phyloP scores from a whole-genome alignment of 495 filamentous ascomycete species.

The Penicillium egyptiacum region DNA sequence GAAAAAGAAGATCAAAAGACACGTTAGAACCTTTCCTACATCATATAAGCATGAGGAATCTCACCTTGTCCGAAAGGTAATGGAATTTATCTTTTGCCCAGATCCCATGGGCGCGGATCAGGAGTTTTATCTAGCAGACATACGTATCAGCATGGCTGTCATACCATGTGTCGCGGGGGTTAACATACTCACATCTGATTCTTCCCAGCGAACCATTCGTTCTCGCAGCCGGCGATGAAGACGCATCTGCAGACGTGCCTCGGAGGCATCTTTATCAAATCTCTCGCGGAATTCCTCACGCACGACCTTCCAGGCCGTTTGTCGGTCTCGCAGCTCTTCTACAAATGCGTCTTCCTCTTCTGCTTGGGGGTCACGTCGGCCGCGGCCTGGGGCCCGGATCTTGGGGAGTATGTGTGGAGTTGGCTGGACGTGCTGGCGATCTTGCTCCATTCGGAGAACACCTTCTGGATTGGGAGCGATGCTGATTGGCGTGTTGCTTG shows the following conservation, averaged over 20 bases:
- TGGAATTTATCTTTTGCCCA: slow-evolving; percentile 54
- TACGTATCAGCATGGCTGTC: background rate
- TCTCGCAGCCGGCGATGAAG: slow-evolving; percentile 65
- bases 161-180: slow-evolving; percentile 5
- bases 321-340: slow-evolving; percentile 65
- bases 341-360: slow-evolving; percentile 70
- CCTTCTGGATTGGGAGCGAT: slow-evolving; percentile 46
- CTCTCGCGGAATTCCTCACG: slow-evolving; percentile 61
- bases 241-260: slow-evolving; percentile 73
- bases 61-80: slow-evolving; percentile 53
- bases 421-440: slow-evolving; percentile 31
- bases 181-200: slow-evolving; percentile 61
- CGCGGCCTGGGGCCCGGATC: slow-evolving; percentile 42
- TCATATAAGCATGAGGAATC: background rate
- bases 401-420: slow-evolving; percentile 32
- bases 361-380: slow-evolving; percentile 47
- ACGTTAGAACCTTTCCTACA: background rate
- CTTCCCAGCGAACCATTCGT: slow-evolving; percentile 61
- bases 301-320: slow-evolving; percentile 68
- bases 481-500: slow-evolving; percentile 37
- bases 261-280: slow-evolving; percentile 62
- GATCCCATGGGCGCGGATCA: slow-evolving; percentile 47
- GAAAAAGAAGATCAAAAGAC: background rate
- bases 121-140: slow-evolving; percentile 41
- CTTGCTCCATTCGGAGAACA: slow-evolving; percentile 37